Conservation (phyloP, 495 filamentous ascomycete genomes). For the Xylaria curta region DNA sequence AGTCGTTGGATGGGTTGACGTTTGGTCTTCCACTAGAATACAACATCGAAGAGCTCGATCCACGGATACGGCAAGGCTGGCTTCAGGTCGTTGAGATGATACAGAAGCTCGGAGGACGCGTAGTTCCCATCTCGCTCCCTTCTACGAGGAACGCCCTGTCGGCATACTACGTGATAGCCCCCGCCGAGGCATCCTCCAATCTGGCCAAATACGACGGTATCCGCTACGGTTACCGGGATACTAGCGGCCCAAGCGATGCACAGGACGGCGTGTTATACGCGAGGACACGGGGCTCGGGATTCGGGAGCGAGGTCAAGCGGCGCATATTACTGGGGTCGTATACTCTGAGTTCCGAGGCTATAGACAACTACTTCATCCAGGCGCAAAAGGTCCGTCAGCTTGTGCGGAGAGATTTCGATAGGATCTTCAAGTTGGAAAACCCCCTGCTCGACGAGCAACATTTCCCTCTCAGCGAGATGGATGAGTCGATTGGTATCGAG, state of each 20-base stretch:
- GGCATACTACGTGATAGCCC: conserved; percentile 93
- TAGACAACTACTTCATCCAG: conserved; percentile 95
- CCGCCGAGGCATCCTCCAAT: conserved; percentile 95
- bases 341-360: conserved; percentile 85
- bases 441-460: conserved; percentile 60
- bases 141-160: conserved; percentile 83
- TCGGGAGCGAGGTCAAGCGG: conserved; percentile 84
- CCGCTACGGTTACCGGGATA: conserved; percentile 73
- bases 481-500: conserved; percentile 47
- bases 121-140: conserved; percentile 82
- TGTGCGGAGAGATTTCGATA: conserved; percentile 84
- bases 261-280: conserved; percentile 70
- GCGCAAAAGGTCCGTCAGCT: conserved; percentile 87
- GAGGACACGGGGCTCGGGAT: conserved; percentile 69
- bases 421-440: conserved; percentile 72
- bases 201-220: conserved; percentile 97
- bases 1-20: conserved; percentile 45
- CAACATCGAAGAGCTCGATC: conserved; percentile 80
- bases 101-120: conserved; percentile 65
- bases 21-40: conserved; percentile 88
- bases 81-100: conserved; percentile 61
- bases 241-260: conserved; percentile 41
- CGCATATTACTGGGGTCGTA: conserved; percentile 91
- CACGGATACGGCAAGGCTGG: conserved; percentile 72
- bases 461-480: conserved; percentile 55